phyloP scores from a whole-genome alignment of 169 alveolate genomes.

The Haemoproteus tartakovskyi region DNA sequence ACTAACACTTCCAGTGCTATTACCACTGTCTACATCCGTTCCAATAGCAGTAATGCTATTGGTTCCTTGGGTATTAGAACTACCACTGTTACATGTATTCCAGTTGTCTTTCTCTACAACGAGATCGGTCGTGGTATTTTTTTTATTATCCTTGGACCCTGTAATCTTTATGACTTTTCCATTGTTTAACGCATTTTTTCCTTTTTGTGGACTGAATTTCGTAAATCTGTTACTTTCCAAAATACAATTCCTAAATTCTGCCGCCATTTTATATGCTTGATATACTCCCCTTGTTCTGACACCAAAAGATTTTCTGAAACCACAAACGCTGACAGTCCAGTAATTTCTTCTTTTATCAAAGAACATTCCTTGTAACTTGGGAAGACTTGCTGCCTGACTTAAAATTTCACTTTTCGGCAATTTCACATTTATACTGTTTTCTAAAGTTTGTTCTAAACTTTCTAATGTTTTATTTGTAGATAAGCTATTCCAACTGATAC shows the following conservation, averaged over 20 bases:
- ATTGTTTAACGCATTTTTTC: neutral
- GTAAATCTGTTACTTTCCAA: conserved; percentile 54
- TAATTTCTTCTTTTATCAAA: conserved; percentile 66
- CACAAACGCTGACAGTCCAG: conserved; percentile 68
- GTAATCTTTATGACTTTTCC: neutral
- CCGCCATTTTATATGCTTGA: conserved; percentile 66
- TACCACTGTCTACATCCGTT: neutral
- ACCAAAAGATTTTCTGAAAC: conserved; percentile 65
- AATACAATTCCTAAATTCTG: conserved; percentile 59
- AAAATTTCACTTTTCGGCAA: conserved; percentile 66
- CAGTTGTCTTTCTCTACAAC: neutral
- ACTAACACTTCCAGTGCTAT: neutral
- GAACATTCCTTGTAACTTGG: conserved; percentile 65
- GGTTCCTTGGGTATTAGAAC: neutral
- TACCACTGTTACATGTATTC: neutral
- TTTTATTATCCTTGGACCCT: too few relatives aligned
- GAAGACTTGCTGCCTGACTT: conserved; percentile 62
- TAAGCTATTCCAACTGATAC: conserved; percentile 13
- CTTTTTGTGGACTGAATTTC: conserved; percentile 51
- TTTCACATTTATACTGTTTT: conserved; percentile 17
- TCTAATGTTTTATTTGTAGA: conserved; percentile 23
- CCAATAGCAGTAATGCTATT: neutral
- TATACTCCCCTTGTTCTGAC: conserved; percentile 66
- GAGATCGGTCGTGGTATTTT: too few relatives aligned
- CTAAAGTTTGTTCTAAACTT: conserved; percentile 31